Base-by-base conservation (phyloP, 2,329 filamentous ascomycete species). In the Diaporthe caulivora region DNA sequence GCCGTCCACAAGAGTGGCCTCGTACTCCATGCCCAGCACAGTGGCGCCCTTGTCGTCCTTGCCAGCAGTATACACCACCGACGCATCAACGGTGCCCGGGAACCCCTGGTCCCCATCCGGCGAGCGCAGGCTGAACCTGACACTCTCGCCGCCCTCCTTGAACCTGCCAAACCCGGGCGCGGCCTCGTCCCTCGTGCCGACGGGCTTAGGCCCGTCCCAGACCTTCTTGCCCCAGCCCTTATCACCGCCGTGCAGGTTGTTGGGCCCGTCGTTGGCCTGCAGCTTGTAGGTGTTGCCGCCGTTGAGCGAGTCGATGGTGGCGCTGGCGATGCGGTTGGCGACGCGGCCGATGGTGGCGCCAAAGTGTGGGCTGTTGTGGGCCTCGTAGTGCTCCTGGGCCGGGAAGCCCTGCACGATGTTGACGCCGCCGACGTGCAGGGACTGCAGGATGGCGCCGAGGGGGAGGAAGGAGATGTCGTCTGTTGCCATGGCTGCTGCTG, bases 401-500 rank as follows among this genome's bases (percentile, higher is more conserved):
- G 93, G 90, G 85, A 98, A 98, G 70, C 92, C 92, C 78, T 97
- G 93, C 29, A 98, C 95, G 77, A 99, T 97, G 85, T 98, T 97
- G 81, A 90, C 86, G 76, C 91, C 93, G 74, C 89, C 93, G 77
- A 98, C 89, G 62, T 87, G 89, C 86, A 98, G 92, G 80, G 93
- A 90, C 82, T 98, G 92, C 81, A 97, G 92, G 81, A 94, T 94
- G 78, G 93, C 94, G 76, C 94, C 94, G 67, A 94, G 87, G 31
- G 93, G 92, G 75, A 96, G 86, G 83, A 96, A 94, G 55, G 87
- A 86, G 79, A 92, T 89, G 55, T 88, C 81, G 49, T 87, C 84
- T 53, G 85, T 77, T 6, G 68, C 47, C 85, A 87, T 87, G 75
- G 60, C 75, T 60, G 65, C 42, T 34, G 57, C 26, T 72, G 17